phyloP scores from a whole-genome alignment of 441 rosid genomes.

The Adansonia rubrostipa region DNA sequence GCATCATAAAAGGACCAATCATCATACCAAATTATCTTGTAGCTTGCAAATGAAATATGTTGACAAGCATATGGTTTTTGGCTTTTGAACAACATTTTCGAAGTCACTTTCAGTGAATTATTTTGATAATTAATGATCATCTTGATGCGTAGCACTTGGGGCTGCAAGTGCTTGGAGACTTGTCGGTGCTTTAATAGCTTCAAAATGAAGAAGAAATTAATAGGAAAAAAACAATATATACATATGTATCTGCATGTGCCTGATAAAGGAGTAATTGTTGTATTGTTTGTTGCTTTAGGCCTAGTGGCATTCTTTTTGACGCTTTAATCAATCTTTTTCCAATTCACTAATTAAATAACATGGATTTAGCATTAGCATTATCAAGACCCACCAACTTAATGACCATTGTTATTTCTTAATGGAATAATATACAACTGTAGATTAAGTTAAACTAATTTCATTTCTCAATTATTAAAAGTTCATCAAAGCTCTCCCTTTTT shows the following conservation, averaged over 20 bases:
- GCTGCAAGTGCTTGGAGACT: not conserved
- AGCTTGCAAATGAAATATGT: not conserved
- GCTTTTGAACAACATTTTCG: not conserved
- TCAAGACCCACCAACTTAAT: too few species aligned
- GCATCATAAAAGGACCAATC: not conserved
- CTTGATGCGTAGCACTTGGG: not conserved
- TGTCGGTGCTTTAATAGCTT: constrained; percentile 13
- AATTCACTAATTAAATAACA: not conserved
- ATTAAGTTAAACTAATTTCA: not conserved
- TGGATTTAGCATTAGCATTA: too few species aligned
- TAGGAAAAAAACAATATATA: not conserved
- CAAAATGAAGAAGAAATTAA: not conserved
- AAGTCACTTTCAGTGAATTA: constrained; percentile 13
- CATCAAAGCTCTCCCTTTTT: not conserved
- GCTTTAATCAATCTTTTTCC: not conserved
- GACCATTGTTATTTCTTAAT: not conserved
- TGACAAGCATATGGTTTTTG: not conserved
- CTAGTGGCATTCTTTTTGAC: not conserved
- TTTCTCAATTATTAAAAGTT: not conserved
- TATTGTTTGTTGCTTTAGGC: not conserved
- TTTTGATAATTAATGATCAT: not conserved
- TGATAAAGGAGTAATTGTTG: not conserved
- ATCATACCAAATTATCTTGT: not conserved
- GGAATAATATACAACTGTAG: not conserved
- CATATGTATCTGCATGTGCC: too few species aligned